Evolutionary conservation across 192 early-diverging fungal species (phyloP).

Genomic region (Entophlyctis luteolus): DNA sequence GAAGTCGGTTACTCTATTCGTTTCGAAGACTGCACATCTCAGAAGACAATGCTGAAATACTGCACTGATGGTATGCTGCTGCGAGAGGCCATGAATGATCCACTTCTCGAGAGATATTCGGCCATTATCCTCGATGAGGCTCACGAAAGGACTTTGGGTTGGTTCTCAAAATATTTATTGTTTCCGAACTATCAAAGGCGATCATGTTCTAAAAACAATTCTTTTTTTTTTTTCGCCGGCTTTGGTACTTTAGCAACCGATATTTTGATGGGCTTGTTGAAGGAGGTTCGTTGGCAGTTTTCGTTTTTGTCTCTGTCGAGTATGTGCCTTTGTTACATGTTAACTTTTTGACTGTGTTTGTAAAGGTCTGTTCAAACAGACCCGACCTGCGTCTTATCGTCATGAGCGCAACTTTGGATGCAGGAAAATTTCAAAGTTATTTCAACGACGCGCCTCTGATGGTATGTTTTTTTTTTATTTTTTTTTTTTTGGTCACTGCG

Average conservation of each 20-base stretch:
- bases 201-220: constrained; percentile 12
- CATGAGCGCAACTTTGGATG: constrained; percentile 97
- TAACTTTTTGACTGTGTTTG: background rate
- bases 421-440: constrained; percentile 98
- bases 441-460: constrained; percentile 92
- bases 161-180: background rate
- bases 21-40: constrained; percentile 92
- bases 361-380: constrained; percentile 64
- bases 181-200: constrained; percentile 56
- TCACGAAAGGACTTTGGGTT: constrained; percentile 86
- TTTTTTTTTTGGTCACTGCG: constrained; percentile 13
- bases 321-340: background rate
- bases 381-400: constrained; percentile 87
- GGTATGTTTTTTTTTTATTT: constrained; percentile 37
- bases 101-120: constrained; percentile 79
- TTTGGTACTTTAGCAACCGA: constrained; percentile 69
- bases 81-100: constrained; percentile 95
- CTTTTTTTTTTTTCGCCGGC: too few species aligned
- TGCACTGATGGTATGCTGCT: constrained; percentile 99
- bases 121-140: constrained; percentile 97
- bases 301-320: background rate
- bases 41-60: constrained; percentile 86
- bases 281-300: constrained; percentile 57
- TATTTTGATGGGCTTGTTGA: constrained; percentile 97
- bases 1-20: constrained; percentile 98